A percentile compares a stretch with the other conserved stretches of the same genome.
phyloP scores from a whole-genome alignment of 169 alveolate genomes.

The Plasmodium ovale region DNA sequence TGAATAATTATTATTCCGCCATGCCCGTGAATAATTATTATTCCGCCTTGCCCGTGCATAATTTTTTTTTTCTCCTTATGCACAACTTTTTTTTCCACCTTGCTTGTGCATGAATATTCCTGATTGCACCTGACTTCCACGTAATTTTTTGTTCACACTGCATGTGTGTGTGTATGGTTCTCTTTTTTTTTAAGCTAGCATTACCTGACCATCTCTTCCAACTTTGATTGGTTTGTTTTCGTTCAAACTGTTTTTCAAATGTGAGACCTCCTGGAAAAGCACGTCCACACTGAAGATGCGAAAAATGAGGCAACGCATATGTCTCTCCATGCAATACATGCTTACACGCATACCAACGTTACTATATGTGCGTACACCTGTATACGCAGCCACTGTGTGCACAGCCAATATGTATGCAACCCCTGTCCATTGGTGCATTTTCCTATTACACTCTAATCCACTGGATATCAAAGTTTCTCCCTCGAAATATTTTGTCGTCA shows the following conservation, averaged over 20 bases:
- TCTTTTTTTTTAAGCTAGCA: not conserved
- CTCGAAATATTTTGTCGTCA: constrained; percentile 78
- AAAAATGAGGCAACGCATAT: not conserved
- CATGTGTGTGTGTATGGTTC: constrained; percentile 9
- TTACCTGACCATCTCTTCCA: constrained; percentile 83
- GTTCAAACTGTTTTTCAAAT: constrained; percentile 78
- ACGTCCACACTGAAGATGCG: constrained; percentile 75
- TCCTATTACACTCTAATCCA: constrained; percentile 79
- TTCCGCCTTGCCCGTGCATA: constrained; percentile 3
- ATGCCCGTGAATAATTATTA: no score
- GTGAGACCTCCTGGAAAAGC: constrained; percentile 76
- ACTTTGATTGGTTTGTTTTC: constrained; percentile 78
- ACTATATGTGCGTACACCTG: not conserved
- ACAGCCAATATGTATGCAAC: no score
- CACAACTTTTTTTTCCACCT: constrained; percentile 7
- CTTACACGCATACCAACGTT: not conserved
- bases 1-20: no score
- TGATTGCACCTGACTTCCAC: not conserved
- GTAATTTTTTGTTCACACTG: not conserved
- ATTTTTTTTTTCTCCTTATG: no score
- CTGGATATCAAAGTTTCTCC: constrained; percentile 80
- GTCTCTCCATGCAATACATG: not conserved
- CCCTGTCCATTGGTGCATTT: no score
- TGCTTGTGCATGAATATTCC: constrained; percentile 38
- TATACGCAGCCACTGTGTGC: not conserved